Conservation (phyloP, 2,329 filamentous ascomycete species). For the Fonsecaea pedrosoi region DNA sequence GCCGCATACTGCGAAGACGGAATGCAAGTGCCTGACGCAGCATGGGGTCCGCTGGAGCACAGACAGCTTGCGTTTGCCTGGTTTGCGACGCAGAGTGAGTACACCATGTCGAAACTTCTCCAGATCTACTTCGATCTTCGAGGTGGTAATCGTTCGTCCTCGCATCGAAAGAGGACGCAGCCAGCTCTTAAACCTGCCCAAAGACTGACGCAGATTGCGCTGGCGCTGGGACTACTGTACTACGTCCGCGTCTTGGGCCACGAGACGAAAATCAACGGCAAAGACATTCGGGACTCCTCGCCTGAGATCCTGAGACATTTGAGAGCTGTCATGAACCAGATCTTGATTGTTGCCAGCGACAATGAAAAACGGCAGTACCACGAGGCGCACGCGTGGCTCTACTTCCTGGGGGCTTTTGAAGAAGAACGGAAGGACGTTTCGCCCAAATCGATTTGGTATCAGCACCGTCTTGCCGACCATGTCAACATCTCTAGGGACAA, state of each 20-base stretch:
- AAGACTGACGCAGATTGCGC: slow-evolving; percentile 10
- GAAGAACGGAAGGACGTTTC: slow-evolving; percentile 2
- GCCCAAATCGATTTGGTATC: not conserved
- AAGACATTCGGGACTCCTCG: slow-evolving; percentile 17
- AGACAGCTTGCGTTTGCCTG: slow-evolving; percentile 14
- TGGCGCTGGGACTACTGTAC: slow-evolving; percentile 12
- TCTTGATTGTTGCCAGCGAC: not conserved
- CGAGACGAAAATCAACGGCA: slow-evolving; percentile 4
- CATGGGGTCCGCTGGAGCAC: slow-evolving; percentile 11
- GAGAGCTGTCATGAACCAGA: slow-evolving; percentile 1
- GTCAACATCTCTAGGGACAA: not conserved
- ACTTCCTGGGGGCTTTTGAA: slow-evolving; percentile 13
- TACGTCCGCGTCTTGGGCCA: slow-evolving; percentile 10
- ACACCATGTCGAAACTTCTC: slow-evolving; percentile 2
- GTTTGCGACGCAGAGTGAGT: slow-evolving; percentile 18
- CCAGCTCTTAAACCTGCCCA: not conserved
- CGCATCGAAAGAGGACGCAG: not conserved
- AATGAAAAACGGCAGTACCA: slow-evolving; percentile 2
- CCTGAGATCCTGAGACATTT: slow-evolving; percentile 9
- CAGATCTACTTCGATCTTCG: slow-evolving; percentile 10
- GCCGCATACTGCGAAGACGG: slow-evolving; percentile 5
- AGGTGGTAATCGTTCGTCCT: not conserved
- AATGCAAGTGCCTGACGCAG: slow-evolving; percentile 7
- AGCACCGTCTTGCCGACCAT: slow-evolving; percentile 6
- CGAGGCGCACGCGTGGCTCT: slow-evolving; percentile 18